These are phyloP conservation scores for Sapria himalayana DNA, from an alignment of 345 rosid genomes.

Conservation along the genomic window DNA sequence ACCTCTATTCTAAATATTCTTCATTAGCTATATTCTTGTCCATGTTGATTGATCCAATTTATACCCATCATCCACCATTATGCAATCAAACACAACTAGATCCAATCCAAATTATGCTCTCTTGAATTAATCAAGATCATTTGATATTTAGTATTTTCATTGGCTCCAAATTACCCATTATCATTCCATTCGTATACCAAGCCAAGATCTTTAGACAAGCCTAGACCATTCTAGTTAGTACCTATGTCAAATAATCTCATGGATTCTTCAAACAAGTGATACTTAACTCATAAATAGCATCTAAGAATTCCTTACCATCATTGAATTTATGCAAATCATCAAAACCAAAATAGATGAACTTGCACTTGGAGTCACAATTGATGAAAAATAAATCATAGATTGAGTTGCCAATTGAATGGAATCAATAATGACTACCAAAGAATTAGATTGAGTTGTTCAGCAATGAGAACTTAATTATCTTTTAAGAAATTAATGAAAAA, in stretches of 20 bases:
- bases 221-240: not conserved
- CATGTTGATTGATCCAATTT: too few relatives aligned
- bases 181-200: not conserved
- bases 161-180: not conserved
- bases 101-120: not conserved
- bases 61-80: not conserved
- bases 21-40: too few relatives aligned
- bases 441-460: too few relatives aligned
- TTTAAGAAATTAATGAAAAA: not conserved
- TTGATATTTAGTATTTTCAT: too few relatives aligned
- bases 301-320: not conserved
- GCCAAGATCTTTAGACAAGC: not conserved
- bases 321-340: not conserved
- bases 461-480: too few relatives aligned
- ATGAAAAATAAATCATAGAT: not conserved
- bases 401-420: too few relatives aligned
- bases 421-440: not conserved
- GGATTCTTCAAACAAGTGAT: not conserved
- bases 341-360: not conserved
- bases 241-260: not conserved
- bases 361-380: not conserved
- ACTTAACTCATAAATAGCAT: not conserved
- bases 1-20: too few relatives aligned
- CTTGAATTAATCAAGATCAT: not conserved
- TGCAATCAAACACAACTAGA: not conserved